A percentile compares a stretch with the other conserved stretches of the same genome.
These are phyloP conservation scores for Ophiostoma sp. DNA, from an alignment of 2,329 filamentous ascomycete species.

Conservation along the genomic window DNA sequence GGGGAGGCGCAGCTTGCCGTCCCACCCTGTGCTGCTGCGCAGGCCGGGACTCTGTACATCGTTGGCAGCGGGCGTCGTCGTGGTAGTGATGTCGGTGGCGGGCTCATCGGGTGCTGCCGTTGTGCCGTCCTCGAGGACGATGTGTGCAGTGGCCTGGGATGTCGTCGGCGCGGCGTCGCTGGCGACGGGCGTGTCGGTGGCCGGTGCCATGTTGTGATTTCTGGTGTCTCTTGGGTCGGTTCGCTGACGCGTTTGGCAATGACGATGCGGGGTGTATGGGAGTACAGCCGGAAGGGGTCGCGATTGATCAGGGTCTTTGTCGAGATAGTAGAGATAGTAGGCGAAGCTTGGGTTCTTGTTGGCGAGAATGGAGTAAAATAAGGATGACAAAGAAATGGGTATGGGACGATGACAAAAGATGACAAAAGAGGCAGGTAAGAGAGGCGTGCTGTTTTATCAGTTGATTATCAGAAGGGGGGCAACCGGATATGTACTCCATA, in stretches of 20 bases:
- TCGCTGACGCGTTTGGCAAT: not conserved
- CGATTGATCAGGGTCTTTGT: too few relatives aligned
- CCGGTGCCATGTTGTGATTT: conserved; percentile 12
- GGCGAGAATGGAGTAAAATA: too few relatives aligned
- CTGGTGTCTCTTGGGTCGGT: not conserved
- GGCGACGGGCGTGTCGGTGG: conserved; percentile 16
- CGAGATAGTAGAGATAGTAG: too few relatives aligned
- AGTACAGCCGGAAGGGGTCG: too few relatives aligned
- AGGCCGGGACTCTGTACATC: conserved; percentile 40
- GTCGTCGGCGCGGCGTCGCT: not conserved
- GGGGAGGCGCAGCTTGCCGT: conserved; percentile 73
- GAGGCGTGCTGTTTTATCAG: too few relatives aligned
- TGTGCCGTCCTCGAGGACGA: conserved; percentile 21
- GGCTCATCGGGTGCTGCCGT: conserved; percentile 30
- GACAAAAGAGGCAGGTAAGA: too few relatives aligned
- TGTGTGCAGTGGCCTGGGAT: conserved; percentile 18
- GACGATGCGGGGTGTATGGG: not conserved
- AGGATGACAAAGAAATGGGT: too few relatives aligned
- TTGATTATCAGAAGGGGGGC: too few relatives aligned
- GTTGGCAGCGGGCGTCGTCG: conserved; percentile 34
- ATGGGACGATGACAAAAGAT: too few relatives aligned
- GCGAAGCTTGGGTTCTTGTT: too few relatives aligned
- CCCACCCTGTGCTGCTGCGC: conserved; percentile 67
- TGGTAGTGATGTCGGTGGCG: conserved; percentile 30
- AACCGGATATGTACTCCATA: too few relatives aligned